phyloP scores from a whole-genome alignment of 352 stramenopile species.

The Phytophthora quininea region DNA sequence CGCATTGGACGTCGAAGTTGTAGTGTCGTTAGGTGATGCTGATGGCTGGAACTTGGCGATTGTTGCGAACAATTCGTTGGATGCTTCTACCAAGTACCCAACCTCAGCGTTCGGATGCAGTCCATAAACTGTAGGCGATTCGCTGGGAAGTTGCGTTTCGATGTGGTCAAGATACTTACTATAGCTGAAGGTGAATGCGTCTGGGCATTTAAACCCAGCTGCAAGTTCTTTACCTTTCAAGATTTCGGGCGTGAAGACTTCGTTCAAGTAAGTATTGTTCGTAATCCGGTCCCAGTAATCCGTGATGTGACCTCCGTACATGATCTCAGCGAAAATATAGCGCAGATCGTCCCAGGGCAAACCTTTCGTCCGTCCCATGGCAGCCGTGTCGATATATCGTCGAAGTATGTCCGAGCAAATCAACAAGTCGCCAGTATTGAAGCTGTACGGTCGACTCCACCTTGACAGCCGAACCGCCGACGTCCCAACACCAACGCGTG shows the following conservation, averaged over 20 bases:
- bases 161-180: constrained; percentile 94
- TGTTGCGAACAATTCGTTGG: constrained; percentile 84
- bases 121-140: constrained; percentile 74
- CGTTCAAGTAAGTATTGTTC: constrained; percentile 75
- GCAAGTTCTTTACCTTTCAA: constrained; percentile 61
- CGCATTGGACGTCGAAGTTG: constrained; percentile 19
- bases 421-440: constrained; percentile 94
- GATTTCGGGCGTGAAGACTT: constrained; percentile 70
- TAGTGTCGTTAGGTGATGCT: constrained; percentile 43
- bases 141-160: constrained; percentile 61
- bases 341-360: constrained; percentile 85
- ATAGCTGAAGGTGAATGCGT: constrained; percentile 81
- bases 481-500: constrained; percentile 92
- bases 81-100: constrained; percentile 75
- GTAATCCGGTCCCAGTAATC: constrained; percentile 87
- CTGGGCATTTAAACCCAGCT: constrained; percentile 79
- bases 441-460: constrained; percentile 93
- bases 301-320: constrained; percentile 90
- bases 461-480: constrained; percentile 90
- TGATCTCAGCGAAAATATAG: constrained; percentile 94
- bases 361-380: constrained; percentile 29
- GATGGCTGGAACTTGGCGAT: constrained; percentile 89
- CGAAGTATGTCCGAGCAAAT: constrained; percentile 89
- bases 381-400: constrained; percentile 63
- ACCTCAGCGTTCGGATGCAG: constrained; percentile 86